Evolutionary conservation across 1,284 basidiomycete species (phyloP).

Genomic region (Leccinum proliferum): DNA sequence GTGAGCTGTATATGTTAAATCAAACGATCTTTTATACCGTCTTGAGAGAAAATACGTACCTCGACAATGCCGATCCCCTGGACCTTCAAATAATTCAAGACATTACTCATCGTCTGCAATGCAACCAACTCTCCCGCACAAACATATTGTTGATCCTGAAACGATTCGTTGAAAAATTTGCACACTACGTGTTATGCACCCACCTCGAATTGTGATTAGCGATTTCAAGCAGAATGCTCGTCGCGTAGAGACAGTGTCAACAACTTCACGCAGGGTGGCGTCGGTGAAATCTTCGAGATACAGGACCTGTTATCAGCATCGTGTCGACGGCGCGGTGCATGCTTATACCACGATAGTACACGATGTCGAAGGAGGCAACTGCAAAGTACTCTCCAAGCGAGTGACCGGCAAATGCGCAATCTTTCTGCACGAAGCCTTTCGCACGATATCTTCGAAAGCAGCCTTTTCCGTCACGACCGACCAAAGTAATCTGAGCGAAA

Average conservation of each 20-base stretch:
- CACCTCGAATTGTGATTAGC: conserved; percentile 97
- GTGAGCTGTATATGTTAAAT: conserved; percentile 52
- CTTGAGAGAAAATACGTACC: conserved; percentile 37
- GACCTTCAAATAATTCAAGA: conserved; percentile 94
- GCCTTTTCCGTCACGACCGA: conserved; percentile 90
- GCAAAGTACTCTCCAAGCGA: too few species aligned
- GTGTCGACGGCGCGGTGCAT: too few species aligned
- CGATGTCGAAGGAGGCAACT: too few species aligned
- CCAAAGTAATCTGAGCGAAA: conserved; percentile 97
- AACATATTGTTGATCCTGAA: conserved; percentile 92
- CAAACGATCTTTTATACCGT: conserved; percentile 3
- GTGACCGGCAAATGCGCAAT: conserved; percentile 21
- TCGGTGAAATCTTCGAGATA: conserved; percentile 92
- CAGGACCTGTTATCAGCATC: conserved; percentile 34
- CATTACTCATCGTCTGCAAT: conserved; percentile 91
- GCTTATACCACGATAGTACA: too few species aligned
- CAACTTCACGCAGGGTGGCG: conserved; percentile 89
- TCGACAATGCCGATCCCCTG: conserved; percentile 96
- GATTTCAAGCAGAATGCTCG: conserved; percentile 85
- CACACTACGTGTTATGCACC: conserved; percentile 13
- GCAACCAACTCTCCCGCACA: conserved; percentile 95
- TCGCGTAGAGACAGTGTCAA: conserved; percentile 83
- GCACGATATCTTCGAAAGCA: conserved; percentile 97
- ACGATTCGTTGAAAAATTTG: conserved; percentile 3
- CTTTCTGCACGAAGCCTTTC: conserved; percentile 90